Conservation (phyloP, 306 rosid genomes). For the Cicer bijugum region DNA sequence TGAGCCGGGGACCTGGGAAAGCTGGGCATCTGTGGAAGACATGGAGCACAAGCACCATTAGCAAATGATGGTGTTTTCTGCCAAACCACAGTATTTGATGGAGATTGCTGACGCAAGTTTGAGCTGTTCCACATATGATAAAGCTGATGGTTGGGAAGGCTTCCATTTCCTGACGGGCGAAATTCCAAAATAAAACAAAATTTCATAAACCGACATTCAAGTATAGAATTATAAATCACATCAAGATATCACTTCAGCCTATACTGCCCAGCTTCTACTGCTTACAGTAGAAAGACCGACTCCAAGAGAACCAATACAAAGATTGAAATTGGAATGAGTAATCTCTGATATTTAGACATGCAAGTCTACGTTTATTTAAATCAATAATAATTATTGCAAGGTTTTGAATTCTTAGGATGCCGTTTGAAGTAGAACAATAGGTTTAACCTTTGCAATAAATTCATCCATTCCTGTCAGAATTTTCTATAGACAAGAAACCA, state of each 20-base stretch:
- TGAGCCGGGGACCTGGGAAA: conserved; percentile 67
- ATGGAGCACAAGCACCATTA: conserved; percentile 58
- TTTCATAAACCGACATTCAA: conserved; percentile 25
- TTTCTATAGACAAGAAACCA: conserved; percentile 5
- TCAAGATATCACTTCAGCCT: conserved; percentile 33
- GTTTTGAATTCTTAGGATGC: conserved; percentile 20
- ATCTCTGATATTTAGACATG: conserved; percentile 35
- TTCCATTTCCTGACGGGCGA: conserved; percentile 65
- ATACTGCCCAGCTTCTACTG: conserved; percentile 39
- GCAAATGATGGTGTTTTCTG: conserved; percentile 72
- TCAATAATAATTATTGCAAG: conserved; percentile 33
- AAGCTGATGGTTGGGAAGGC: conserved; percentile 60
- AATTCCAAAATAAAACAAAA: conserved; percentile 49
- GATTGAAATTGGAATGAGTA: background rate
- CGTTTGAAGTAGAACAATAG: conserved; percentile 33
- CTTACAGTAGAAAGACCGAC: conserved; percentile 30
- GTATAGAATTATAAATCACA: conserved; percentile 31
- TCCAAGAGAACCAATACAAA: conserved; percentile 40
- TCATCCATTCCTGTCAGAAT: conserved; percentile 4
- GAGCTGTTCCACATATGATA: conserved; percentile 67
- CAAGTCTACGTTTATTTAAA: conserved; percentile 32
- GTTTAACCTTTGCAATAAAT: conserved; percentile 19
- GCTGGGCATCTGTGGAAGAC: conserved; percentile 63
- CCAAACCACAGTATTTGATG: conserved; percentile 63
- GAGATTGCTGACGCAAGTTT: conserved; percentile 69